These are phyloP conservation scores for Basidiobolus meristosporus DNA, from an alignment of 371 early-diverging fungal genomes.

Conservation along the genomic window DNA sequence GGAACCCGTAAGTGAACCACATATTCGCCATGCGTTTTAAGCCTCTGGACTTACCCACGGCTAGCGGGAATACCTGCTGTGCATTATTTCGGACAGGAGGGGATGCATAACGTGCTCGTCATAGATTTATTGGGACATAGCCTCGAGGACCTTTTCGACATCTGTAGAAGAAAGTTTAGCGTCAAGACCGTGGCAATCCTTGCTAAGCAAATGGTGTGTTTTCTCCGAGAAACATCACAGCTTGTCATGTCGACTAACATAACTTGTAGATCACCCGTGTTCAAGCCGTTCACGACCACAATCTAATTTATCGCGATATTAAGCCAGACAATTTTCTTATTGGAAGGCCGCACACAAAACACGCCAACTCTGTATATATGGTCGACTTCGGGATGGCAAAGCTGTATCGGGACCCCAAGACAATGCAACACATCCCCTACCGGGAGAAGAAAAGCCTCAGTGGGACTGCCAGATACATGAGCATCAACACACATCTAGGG, in stretches of 20 bases:
- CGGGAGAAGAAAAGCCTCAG: slow-evolving; percentile 79
- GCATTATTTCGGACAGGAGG: slow-evolving; percentile 93
- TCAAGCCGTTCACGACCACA: slow-evolving; percentile 90
- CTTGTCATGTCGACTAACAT: neutral
- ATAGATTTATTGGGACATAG: slow-evolving; percentile 97
- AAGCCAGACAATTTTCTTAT: slow-evolving; percentile 99
- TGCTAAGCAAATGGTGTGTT: slow-evolving; percentile 85
- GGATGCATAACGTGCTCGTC: slow-evolving; percentile 85
- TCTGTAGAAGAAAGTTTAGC: slow-evolving; percentile 77
- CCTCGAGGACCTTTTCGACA: slow-evolving; percentile 93
- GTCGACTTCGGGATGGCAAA: slow-evolving; percentile 98
- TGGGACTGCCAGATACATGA: slow-evolving; percentile 96
- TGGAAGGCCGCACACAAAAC: slow-evolving; percentile 48
- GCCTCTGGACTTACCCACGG: neutral
- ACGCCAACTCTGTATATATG: slow-evolving; percentile 45
- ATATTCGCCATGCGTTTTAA: neutral
- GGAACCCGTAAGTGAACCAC: slow-evolving; percentile 35
- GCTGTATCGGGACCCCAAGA: slow-evolving; percentile 85
- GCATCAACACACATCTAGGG: slow-evolving; percentile 91
- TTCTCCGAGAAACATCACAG: neutral
- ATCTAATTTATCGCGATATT: slow-evolving; percentile 96
- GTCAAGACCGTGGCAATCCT: slow-evolving; percentile 91
- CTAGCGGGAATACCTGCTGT: slow-evolving; percentile 70
- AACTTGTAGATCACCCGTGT: slow-evolving; percentile 53
- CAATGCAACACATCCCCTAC: slow-evolving; percentile 86